Conservation (phyloP, 257 asterid species). For the Pogostemon cablin region DNA sequence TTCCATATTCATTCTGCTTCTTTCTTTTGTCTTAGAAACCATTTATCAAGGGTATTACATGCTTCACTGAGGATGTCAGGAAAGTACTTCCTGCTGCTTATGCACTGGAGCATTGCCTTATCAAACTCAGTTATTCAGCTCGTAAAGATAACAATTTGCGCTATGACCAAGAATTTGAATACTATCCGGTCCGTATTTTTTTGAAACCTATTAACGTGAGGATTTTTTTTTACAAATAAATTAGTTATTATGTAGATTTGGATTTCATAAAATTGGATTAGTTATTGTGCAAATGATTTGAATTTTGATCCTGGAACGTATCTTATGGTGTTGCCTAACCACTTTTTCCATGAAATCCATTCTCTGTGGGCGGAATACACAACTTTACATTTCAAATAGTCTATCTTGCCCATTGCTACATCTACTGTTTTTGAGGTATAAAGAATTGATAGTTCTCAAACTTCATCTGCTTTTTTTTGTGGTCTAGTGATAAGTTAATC, state of each 20-base stretch:
- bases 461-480: constrained; percentile 1
- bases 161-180: constrained; percentile 51
- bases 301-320: constrained; percentile 14
- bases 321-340: constrained; percentile 2
- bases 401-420: constrained; percentile 25
- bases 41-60: constrained; percentile 64
- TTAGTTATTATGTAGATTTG: too few relatives aligned
- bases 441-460: constrained; percentile 23
- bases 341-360: not conserved
- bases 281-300: constrained; percentile 25
- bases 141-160: constrained; percentile 44
- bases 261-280: constrained; percentile 5
- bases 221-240: not conserved
- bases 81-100: constrained; percentile 89
- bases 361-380: not conserved
- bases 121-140: constrained; percentile 61
- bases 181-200: constrained; percentile 55
- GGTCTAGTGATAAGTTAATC: not conserved
- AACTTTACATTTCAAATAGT: constrained; percentile 3
- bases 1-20: constrained; percentile 31
- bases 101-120: constrained; percentile 68
- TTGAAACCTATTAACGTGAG: constrained; percentile 9
- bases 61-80: constrained; percentile 72
- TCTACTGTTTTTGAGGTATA: constrained; percentile 22
- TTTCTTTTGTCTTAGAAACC: constrained; percentile 61